Evolutionary conservation across 1,139 yeast species (phyloP), one percentile per base, ranked within the genome.

Genomic region (Blastobotrys aristatus): DNA sequence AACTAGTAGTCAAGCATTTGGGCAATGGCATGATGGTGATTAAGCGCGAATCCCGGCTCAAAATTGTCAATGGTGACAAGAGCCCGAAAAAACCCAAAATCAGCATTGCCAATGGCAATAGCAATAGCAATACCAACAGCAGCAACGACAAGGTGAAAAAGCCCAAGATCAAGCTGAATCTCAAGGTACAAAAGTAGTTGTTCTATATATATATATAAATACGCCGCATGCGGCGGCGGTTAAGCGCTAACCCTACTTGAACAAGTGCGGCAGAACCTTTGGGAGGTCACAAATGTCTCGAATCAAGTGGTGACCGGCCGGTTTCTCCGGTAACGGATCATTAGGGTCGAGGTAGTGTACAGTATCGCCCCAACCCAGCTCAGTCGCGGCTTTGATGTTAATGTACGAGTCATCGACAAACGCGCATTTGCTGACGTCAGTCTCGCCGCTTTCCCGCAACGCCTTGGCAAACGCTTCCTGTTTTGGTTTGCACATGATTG

Each of bases 401-500:
- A 62, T 48, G 55, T 61, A 62, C 37, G 61, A 57, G 38, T 60
- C 63, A 65, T 92, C 98, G 16, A 92, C 79, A 62, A 85, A 90
- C 61, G 79, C 78, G 30, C 77, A 62, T 74, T 77, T 49, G 49
- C 52, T 57, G 46, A 70, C 73, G 53, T 73, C 74, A 2, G 60
- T 50, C 26, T 80, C 73, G 26, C 85, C 84, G 33, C 96, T 83
- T 49, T 79, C 76, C 11, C 62, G 53, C 66, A 86, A 72, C 17
- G 88, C 87, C 49, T 67, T 71, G 32, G 73, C 73, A 56, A 80
- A 76, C 61, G 80, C 69, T 55, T 66, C 72, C 14, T 72, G 70
- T 80, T 86, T 86, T 14, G 98, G 98, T 69, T 92, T 92, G 69
- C 97, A 90, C 29, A 83, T 67, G 50, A 92, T 73, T 4, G 90